Evolutionary conservation across 257 asterid species (phyloP).

Genomic region (Nicotiana benthamiana): DNA sequence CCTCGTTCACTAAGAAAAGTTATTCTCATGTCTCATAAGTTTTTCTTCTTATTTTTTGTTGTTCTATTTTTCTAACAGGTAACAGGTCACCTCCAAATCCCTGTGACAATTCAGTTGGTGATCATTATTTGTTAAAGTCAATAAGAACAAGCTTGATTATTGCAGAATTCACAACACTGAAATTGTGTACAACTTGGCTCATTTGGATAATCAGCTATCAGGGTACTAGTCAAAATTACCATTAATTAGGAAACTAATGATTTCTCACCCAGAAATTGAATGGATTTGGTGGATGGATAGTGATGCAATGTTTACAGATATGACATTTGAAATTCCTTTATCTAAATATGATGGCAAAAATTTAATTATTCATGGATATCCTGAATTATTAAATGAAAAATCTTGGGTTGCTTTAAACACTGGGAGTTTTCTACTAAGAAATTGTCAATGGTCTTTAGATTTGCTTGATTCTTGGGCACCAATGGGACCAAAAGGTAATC

Average conservation of each 20-base stretch:
- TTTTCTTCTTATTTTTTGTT: background rate
- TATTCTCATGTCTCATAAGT: background rate
- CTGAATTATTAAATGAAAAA: conserved; percentile 21
- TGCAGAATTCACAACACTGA: conserved; percentile 37
- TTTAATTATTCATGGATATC: conserved; percentile 33
- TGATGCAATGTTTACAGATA: conserved; percentile 44
- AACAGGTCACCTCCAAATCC: conserved; percentile 38
- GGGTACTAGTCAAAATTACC: conserved; percentile 48
- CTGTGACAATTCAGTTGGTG: conserved; percentile 35
- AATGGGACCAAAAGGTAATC: conserved; percentile 46
- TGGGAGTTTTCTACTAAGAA: conserved; percentile 32
- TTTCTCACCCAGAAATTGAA: conserved; percentile 38
- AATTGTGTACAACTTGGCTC: conserved; percentile 34
- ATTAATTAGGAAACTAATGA: conserved; percentile 30
- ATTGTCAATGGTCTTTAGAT: conserved; percentile 47
- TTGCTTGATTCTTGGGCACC: conserved; percentile 44
- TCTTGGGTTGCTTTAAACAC: conserved; percentile 44
- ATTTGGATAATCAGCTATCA: conserved; percentile 25
- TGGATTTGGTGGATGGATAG: conserved; percentile 55
- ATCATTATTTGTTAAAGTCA: conserved; percentile 38
- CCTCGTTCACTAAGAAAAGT: background rate
- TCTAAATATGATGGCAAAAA: conserved; percentile 18
- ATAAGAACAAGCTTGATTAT: conserved; percentile 45
- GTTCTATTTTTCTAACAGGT: background rate
- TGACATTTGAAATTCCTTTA: conserved; percentile 32